Evolutionary conservation across 2,329 filamentous ascomycete genomes (phyloP).

Genomic region (Neofusicoccum cordaticola): DNA sequence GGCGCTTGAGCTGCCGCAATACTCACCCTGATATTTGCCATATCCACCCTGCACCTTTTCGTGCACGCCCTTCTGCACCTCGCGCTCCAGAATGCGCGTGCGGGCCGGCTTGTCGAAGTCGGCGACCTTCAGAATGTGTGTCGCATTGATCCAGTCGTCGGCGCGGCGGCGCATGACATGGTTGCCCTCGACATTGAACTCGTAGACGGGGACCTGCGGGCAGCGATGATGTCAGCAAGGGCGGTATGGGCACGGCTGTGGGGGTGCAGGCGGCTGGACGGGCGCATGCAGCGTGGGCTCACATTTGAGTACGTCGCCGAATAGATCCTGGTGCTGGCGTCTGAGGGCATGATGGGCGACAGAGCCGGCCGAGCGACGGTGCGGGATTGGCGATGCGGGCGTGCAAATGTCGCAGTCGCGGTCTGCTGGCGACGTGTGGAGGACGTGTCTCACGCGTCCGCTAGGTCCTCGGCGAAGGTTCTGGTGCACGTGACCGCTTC

Average conservation of each 20-base stretch:
- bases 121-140: slow-evolving; percentile 94
- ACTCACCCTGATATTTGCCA: slow-evolving; percentile 89
- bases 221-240: slow-evolving; percentile 21
- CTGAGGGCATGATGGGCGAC: slow-evolving; percentile 31
- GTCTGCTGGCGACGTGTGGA: slow-evolving; percentile 2
- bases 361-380: background rate
- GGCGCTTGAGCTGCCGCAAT: background rate
- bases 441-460: background rate
- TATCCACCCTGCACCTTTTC: slow-evolving; percentile 99
- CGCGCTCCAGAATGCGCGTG: slow-evolving; percentile 90
- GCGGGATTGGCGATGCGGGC: slow-evolving; percentile 1
- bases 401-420: background rate
- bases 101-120: slow-evolving; percentile 95
- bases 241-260: slow-evolving; percentile 1
- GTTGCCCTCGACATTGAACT: slow-evolving; percentile 81
- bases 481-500: background rate
- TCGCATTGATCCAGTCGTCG: slow-evolving; percentile 99
- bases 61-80: slow-evolving; percentile 93
- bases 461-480: slow-evolving; percentile 1
- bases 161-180: slow-evolving; percentile 94
- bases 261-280: background rate
- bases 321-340: slow-evolving; percentile 52
- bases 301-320: slow-evolving; percentile 66
- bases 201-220: slow-evolving; percentile 84
- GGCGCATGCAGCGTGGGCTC: slow-evolving; percentile 12